These are phyloP conservation scores for Ceratocystis huliohia DNA, from an alignment of 2,329 filamentous ascomycete species.

Conservation along the genomic window DNA sequence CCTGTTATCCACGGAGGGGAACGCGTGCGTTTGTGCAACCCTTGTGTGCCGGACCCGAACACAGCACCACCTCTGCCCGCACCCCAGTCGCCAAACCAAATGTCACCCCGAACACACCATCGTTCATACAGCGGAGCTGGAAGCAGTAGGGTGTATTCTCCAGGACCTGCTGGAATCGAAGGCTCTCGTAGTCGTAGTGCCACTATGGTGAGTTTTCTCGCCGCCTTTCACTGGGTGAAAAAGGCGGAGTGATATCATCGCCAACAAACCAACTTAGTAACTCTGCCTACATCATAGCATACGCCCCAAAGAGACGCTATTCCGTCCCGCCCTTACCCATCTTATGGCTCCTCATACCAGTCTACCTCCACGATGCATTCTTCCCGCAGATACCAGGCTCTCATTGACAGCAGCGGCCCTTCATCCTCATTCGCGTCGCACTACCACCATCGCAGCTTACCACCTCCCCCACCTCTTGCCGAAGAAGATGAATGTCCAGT, in stretches of 20 bases:
- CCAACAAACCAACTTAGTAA: conserved; percentile 2
- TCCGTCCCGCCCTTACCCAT: conserved; percentile 9
- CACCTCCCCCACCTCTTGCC: conserved; percentile 38
- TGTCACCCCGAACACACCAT: conserved; percentile 32
- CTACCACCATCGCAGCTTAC: conserved; percentile 30
- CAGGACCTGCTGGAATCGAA: conserved; percentile 16
- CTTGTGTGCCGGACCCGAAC: conserved; percentile 50
- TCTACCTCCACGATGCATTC: conserved; percentile 13
- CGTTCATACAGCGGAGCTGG: conserved; percentile 36
- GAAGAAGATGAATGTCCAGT: conserved; percentile 74
- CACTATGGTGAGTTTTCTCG: conserved; percentile 35
- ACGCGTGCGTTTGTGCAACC: conserved; percentile 47
- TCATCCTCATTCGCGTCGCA: conserved; percentile 27
- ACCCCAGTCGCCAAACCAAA: conserved; percentile 23
- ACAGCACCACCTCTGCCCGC: conserved; percentile 40
- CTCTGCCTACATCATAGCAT: conserved; percentile 12
- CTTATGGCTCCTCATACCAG: conserved; percentile 20
- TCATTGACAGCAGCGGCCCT: conserved; percentile 26
- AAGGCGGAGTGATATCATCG: neutral
- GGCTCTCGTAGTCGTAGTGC: conserved; percentile 34
- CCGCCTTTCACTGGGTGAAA: neutral
- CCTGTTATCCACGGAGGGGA: conserved; percentile 36
- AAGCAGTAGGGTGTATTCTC: conserved; percentile 22
- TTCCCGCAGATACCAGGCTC: conserved; percentile 25
- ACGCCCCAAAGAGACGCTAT: conserved; percentile 9